Evolutionary conservation across 805 yeast species (phyloP), one percentile per base, ranked within the genome.

Genomic region (Jamesozyma gamospora): DNA sequence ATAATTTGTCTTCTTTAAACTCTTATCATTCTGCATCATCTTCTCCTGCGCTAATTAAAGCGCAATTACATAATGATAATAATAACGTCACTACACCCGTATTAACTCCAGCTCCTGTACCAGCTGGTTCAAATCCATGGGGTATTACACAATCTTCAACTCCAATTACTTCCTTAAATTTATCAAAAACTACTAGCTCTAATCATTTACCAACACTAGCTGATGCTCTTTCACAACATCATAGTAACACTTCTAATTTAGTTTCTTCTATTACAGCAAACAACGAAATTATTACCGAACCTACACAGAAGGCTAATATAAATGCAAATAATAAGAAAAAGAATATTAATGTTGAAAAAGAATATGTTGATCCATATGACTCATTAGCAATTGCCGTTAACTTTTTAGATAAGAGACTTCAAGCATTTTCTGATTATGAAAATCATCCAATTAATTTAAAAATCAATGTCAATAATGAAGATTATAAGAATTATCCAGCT

Each of bases 391-490:
- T 68, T 28, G 73, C 77, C 4, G 58, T 64, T 4, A 59, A 63
- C 38, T 72, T 74, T 43, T 60, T 74, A 43, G 77, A 72, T 35
- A 69, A 70, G 29, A 65, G 73, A 18, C 55, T 73, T 24, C 63
- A 65, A 19, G 55, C 62, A 21, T 61, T 77, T 52, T 52, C 60
- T 47, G 16, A 59, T 62, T 48, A 60, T 63, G 19, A 64, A 55
- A 36, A 58, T 57, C 32, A 60, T 54, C 37, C 44, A 6, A 67
- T 66, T 41, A 60, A 65, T 37, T 60, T 75, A 44, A 63, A 65
- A 37, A 60, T 58, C 4, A 49, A 48, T 33, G 35, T 53, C 15
- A 40, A 61, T 21, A 56, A 55, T 28, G 55, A 56, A 13, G 49
- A 51, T 3, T 51, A 58, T 34, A 43, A 45, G 8, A 44, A 46